Base-by-base conservation (phyloP, 108 stramenopile genomes). In the Asterionellopsis glacialis region DNA sequence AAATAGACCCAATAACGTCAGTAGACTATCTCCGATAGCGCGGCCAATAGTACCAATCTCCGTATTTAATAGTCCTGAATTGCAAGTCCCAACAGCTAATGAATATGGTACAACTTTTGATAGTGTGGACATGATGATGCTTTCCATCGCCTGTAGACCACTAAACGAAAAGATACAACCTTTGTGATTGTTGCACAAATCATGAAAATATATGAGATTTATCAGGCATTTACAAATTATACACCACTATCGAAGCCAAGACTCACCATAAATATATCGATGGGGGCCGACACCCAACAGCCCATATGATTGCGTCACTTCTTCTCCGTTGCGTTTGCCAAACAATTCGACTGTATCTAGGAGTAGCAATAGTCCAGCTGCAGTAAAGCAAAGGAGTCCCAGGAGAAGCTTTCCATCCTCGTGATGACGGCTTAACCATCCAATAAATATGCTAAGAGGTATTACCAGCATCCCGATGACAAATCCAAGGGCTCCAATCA, bases 21-120 rank as follows among this genome's bases (percentile, higher is more conserved):
- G 77, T 41, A 85, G 77, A 19, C 74, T 27, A 56, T 85, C 81
- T 50, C 84, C 84, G 19, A 60, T 58, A n/a, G 83, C 83, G n/a
- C 77, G 55, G 44, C 80, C 83, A 41, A 56, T 41, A 19, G 69
- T 70, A 14, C 69, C 69, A 18, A 70, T 62, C 45, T 64, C 25
- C 1, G 69, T 70, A 24, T 62, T 43, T 2, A 70, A 40, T n/a
- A 94, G 59, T 23, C 93, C 93, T 40, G 79, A 77, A 57, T 94
- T 94, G 63, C 89, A 90, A 40, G 90, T 91, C 11, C 93, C 93
- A 16, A 70, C 63, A 22, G 93, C 90, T 28, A 94, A 61, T 50
- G 75, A 57, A 0, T 74, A 72, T 12, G 86, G 79, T 13, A 91
- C 81, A 14, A 90, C 72, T 71, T 90, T 90, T 45, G 71, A 73